phyloP scores from a whole-genome alignment of 2,329 filamentous ascomycete genomes.

The Trichoderma breve region DNA sequence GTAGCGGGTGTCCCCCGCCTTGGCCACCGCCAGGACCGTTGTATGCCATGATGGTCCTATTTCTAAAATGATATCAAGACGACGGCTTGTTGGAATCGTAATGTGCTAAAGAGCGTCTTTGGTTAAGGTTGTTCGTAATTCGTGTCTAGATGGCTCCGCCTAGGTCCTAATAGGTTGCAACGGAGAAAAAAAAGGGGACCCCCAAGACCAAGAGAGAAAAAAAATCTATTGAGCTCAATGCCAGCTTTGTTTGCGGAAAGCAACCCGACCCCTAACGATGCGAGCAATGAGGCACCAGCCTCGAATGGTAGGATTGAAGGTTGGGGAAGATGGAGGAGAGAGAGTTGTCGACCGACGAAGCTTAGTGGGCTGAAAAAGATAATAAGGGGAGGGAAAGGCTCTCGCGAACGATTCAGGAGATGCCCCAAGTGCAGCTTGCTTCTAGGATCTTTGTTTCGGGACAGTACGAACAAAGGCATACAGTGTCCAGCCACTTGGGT shows the following conservation, averaged over 20 bases:
- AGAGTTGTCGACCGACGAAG: slow-evolving; percentile 24
- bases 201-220: slow-evolving; percentile 3
- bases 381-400: slow-evolving; percentile 27
- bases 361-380: slow-evolving; percentile 25
- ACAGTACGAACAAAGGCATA: slow-evolving; percentile 16
- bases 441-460: slow-evolving; percentile 22
- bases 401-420: slow-evolving; percentile 21
- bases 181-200: neutral
- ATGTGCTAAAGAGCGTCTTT: slow-evolving; percentile 7
- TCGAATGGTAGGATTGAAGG: slow-evolving; percentile 31
- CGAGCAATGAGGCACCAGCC: slow-evolving; percentile 34
- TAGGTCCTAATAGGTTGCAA: slow-evolving; percentile 12
- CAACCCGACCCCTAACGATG: slow-evolving; percentile 27
- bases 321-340: slow-evolving; percentile 26
- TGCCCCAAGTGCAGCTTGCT: slow-evolving; percentile 13
- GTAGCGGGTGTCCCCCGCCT: slow-evolving; percentile 59
- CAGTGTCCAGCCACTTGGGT: slow-evolving; percentile 9
- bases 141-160: slow-evolving; percentile 16
- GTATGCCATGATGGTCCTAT: slow-evolving; percentile 53
- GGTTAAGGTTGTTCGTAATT: slow-evolving; percentile 15
- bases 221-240: slow-evolving; percentile 21
- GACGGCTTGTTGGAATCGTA: slow-evolving; percentile 7
- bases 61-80: slow-evolving; percentile 12
- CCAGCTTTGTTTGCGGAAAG: slow-evolving; percentile 19
- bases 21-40: slow-evolving; percentile 57